A percentile compares a stretch with the other conserved stretches of the same genome.
Conservation (phyloP, 2,329 filamentous ascomycete genomes). For the Akanthomyces uredinophilus region DNA sequence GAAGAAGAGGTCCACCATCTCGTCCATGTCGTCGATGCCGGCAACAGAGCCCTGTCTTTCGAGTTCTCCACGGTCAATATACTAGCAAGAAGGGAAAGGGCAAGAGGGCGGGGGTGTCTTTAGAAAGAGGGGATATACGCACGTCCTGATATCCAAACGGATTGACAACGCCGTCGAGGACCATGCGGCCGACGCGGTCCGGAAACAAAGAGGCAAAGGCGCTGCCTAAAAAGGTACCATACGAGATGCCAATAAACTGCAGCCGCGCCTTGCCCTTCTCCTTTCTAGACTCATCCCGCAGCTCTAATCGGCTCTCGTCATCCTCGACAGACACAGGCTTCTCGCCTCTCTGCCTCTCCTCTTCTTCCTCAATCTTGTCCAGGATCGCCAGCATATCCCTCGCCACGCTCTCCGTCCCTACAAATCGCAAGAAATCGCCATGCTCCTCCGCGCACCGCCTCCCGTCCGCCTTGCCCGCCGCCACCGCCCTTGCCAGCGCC, state of each 20-base stretch:
- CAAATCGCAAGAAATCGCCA: conserved; percentile 22
- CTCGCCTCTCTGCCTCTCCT: background rate
- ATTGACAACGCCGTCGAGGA: conserved; percentile 24
- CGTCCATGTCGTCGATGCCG: background rate
- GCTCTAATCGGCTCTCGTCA: background rate
- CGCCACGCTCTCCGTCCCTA: background rate
- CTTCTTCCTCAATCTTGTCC: background rate
- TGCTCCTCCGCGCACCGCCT: conserved; percentile 24
- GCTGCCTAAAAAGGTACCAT: conserved; percentile 29
- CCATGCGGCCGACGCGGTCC: conserved; percentile 18
- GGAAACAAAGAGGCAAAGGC: conserved; percentile 29
- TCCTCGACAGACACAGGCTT: background rate
- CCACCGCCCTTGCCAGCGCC: conserved; percentile 23
- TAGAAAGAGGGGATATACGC: background rate
- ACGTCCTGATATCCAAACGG: background rate
- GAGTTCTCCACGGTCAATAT: too few species aligned
- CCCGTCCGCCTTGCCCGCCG: conserved; percentile 24
- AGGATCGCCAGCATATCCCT: background rate
- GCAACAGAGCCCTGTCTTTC: background rate
- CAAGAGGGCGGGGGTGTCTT: too few species aligned
- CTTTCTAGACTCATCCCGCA: background rate
- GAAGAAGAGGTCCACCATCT: background rate
- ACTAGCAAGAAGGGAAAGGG: background rate
- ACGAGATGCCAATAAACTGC: conserved; percentile 16
- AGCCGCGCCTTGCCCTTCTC: background rate